Percentiles rank a stretch among this genome's conserved stretches.
Conservation (phyloP, 768 basidiomycete species). For the Mycena rosella region DNA sequence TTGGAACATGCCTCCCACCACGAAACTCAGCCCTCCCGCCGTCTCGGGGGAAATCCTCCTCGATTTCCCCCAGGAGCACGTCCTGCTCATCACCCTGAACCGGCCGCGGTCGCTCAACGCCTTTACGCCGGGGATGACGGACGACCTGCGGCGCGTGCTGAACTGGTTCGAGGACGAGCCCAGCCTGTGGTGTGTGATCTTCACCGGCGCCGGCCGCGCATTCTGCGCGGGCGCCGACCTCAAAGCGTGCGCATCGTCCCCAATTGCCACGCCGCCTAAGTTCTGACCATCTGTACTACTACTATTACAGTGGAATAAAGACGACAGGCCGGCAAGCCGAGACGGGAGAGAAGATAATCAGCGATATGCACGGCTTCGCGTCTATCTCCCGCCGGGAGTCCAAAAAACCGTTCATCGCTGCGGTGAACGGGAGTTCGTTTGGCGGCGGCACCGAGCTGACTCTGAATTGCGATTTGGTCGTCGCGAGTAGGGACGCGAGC, state of each 20-base stretch:
- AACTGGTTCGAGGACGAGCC: constrained; percentile 84
- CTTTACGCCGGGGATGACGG: constrained; percentile 70
- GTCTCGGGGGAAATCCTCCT: constrained; percentile 36
- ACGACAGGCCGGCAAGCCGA: constrained; percentile 55
- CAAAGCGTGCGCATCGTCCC: constrained; percentile 68
- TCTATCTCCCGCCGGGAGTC: constrained; percentile 77
- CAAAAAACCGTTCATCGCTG: constrained; percentile 83
- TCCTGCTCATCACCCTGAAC: constrained; percentile 71
- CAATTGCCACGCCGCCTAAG: no score
- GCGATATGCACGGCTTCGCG: constrained; percentile 73
- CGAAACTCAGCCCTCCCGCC: constrained; percentile 3
- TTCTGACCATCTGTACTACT: no score
- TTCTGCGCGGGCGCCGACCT: constrained; percentile 90
- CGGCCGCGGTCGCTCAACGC: constrained; percentile 81
- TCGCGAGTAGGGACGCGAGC: constrained; percentile 74
- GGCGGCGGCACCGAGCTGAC: constrained; percentile 78
- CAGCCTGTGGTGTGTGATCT: constrained; percentile 76
- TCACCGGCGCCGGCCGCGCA: constrained; percentile 78
- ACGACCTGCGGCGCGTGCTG: constrained; percentile 65
- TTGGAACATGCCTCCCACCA: no score
- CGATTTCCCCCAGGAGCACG: constrained; percentile 61
- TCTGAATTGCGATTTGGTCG: constrained; percentile 82
- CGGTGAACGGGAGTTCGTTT: constrained; percentile 80
- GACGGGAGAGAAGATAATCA: constrained; percentile 57
- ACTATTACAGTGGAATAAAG: constrained; percentile 73